A percentile compares a stretch with the other conserved stretches of the same genome.
Conservation (phyloP, 2,329 filamentous ascomycete species). For the Annulohypoxylon truncatum region DNA sequence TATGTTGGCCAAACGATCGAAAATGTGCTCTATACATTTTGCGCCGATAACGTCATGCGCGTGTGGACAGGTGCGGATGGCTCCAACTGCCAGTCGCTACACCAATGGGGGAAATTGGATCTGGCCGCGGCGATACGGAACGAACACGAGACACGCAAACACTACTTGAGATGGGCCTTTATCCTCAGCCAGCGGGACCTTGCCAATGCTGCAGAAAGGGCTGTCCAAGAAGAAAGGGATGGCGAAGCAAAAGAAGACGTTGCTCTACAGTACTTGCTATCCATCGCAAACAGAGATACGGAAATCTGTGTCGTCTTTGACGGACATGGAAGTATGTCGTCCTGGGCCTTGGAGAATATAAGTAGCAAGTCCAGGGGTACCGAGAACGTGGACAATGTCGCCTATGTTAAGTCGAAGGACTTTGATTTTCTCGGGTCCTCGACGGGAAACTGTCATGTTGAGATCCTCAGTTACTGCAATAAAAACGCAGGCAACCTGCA, state of each 20-base stretch:
- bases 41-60: constrained; percentile 80
- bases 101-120: constrained; percentile 85
- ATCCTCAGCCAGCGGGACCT: constrained; percentile 87
- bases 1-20: constrained; percentile 82
- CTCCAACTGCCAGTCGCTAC: constrained; percentile 76
- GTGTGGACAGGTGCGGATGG: constrained; percentile 85
- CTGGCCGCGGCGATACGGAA: constrained; percentile 75
- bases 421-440: constrained; percentile 59
- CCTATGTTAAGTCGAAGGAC: constrained; percentile 74
- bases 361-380: constrained; percentile 74
- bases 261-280: constrained; percentile 84
- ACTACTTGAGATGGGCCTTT: constrained; percentile 74
- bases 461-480: constrained; percentile 79
- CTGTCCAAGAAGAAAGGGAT: constrained; percentile 70
- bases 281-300: constrained; percentile 84
- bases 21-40: constrained; percentile 91
- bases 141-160: constrained; percentile 38
- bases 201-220: constrained; percentile 78
- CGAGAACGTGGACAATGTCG: constrained; percentile 84
- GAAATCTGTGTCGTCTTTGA: constrained; percentile 91
- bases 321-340: constrained; percentile 85
- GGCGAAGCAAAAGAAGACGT: constrained; percentile 72
- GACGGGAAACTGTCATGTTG: constrained; percentile 62
- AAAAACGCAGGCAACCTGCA: constrained; percentile 72
- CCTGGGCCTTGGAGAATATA: constrained; percentile 91